Evolutionary conservation across 805 yeast genomes (phyloP), one percentile per base, ranked within the genome.

Genomic region (Ogataea glucozyma): DNA sequence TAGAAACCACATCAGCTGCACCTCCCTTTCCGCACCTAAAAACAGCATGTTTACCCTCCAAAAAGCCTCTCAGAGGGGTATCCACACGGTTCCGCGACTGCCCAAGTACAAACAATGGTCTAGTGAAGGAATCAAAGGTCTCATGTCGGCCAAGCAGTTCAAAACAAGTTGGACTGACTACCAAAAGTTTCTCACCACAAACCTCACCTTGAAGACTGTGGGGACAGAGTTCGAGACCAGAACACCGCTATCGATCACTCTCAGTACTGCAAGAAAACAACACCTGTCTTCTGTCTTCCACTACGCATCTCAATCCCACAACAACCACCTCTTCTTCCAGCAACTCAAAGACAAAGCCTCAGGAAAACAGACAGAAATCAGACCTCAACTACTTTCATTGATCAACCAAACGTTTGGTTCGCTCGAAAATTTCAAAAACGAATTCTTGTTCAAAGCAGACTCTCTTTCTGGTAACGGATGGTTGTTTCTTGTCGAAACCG

Each of bases 251-350:
- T 85, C 85, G 48, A 78, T 88, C 41, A 61, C 81, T 44, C 65
- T 80, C 46, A 75, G 81, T 51, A 79, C 93, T 1, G 84, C 89
- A 3, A 76, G 77, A 55, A 77, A 79, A 49, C 71, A 85, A 22
- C 77, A 80, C 22, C 77, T 78, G 54, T 82, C 89, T 24, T 77
- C 78, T 42, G 65, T 78, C n/a, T 90, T 83, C 73, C 93, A 90
- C 66, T 79, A 75, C 58, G 97, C 98, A 3, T 86, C 96, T 4
- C 95, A 86, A 61, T 82, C 89, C 2, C 91, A 86, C 69, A 90
- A 89, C 67, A 93, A 93, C 69, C 99, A 91, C 66, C 73, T 93
- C 38, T 88, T 85, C 56, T 81, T 89, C 58, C 79, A 84, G 62
- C 85, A 85, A 57, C 67, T 83, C 40, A 59, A 46, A 35, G 58